Evolutionary conservation across 1,139 yeast species (phyloP).

Genomic region (Nakaseomyces kungkrabaensis): DNA sequence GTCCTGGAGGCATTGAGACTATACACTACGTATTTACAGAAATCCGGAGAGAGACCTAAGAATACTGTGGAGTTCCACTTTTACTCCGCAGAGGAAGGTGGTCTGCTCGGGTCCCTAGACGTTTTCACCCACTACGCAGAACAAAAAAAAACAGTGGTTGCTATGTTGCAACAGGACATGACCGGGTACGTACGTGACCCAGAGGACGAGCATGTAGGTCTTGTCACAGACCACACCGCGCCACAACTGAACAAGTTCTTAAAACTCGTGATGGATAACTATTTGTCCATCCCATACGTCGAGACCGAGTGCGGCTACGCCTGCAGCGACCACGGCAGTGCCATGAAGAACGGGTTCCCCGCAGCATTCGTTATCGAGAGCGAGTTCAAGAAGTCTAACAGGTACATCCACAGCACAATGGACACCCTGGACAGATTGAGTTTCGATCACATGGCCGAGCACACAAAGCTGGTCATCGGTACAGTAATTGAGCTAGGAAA

Average conservation of each 20-base stretch:
- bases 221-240: constrained; percentile 67
- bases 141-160: constrained; percentile 45
- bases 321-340: constrained; percentile 88
- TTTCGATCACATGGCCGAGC: constrained; percentile 68
- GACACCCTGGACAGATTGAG: constrained; percentile 79
- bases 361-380: constrained; percentile 75
- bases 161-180: constrained; percentile 94
- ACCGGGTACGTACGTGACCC: constrained; percentile 69
- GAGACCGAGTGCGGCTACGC: constrained; percentile 86
- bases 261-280: constrained; percentile 47
- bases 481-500: constrained; percentile 56
- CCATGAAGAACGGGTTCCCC: constrained; percentile 74
- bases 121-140: constrained; percentile 49
- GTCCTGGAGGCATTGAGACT: constrained; percentile 65
- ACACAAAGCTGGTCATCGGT: constrained; percentile 63
- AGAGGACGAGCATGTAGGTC: constrained; percentile 64
- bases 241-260: constrained; percentile 50
- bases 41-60: constrained; percentile 35
- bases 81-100: constrained; percentile 93
- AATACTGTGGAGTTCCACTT: constrained; percentile 87
- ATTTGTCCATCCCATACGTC: constrained; percentile 57
- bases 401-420: constrained; percentile 61
- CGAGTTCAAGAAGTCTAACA: constrained; percentile 51
- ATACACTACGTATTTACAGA: constrained; percentile 31
- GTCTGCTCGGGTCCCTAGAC: constrained; percentile 77